Evolutionary conservation across 169 alveolate species (phyloP), one percentile per base, ranked within the genome.

Genomic region (Toxoplasma gondii): DNA sequence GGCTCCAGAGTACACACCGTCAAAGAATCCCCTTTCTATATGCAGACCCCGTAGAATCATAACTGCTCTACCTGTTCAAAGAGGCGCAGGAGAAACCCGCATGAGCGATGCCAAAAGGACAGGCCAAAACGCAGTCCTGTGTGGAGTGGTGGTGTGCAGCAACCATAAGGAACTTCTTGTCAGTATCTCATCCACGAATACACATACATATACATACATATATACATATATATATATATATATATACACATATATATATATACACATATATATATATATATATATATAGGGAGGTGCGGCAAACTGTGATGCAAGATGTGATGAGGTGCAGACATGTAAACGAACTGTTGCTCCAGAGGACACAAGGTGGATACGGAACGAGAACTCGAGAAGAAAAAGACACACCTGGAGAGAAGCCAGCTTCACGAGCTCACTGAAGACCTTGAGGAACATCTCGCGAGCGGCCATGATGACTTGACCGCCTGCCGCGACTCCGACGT

Each of bases 331-430:
- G 58, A 12, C 58, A 12, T 49, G 22, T 49, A 12, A 7, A 49
- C 12, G 58, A 12, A 12, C 58, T 4, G 58, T 4, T 49, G 4
- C 12, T 49, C 12, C 58, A 49, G 22, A 4, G 12, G 58, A 49
- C 22, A 7, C 4, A 12, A 49, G 22, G 4, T 49, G 58, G 22
- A 49, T 7, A 49, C 4, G 12, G 22, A 49, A 4, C 22, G 58
- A 49, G 12, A 4, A 49, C 58, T 4, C 58, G 58, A 49, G 58
- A 88, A 87, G 93, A 24, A 70, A 39, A 5, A 17, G 22, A 22
- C 49, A 1, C 36, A 94, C 96, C 96, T 98, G 98, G 31, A 97
- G 97, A 41, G 99, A 97, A 4, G 99, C 99, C 93, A 98, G 97
- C 93, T 97, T 97, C 17, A 98, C 97, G 80, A 98, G 96, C 88